Base-by-base conservation (phyloP, 2,329 filamentous ascomycete genomes). In the Aspergillus oerlinghausenensis region DNA sequence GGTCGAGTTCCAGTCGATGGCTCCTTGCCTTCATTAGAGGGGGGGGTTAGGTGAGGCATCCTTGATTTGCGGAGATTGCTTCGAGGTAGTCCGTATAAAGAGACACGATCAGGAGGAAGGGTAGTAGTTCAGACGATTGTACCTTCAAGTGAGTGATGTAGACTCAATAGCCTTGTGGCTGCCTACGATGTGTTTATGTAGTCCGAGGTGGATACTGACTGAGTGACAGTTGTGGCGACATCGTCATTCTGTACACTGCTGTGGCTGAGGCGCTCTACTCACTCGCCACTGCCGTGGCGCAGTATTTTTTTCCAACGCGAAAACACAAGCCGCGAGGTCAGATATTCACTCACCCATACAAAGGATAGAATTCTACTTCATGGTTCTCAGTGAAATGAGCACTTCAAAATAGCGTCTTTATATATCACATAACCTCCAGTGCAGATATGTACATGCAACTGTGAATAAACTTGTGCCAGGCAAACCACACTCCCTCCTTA, bases 31-130 rank as follows among this genome's bases (percentile, higher is more conserved):
- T 57, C 50, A 29, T 55, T 57, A 26, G 55, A 57, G 42, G 50
- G 45, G 9, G 43, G 42, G 9, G 54, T 52, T 26, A 53, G 51
- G n/a, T 63, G 58, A 42, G 60, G 54, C 57, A 63, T 64, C 38
- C 40, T 28, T 3, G n/a, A 14, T 32, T 8, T 35, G 49, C 23
- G 26, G 49, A 25, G 49, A 40, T 29, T 54, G 14, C 9, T 52
- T 21, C 3, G 10, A 3, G 21, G 40, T 26, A 26, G 25, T 26
- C 25, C 25, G 25, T 19, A 45, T 45, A 11, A 3, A 3, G 10
- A 23, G 32, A 7, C 32, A 38, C 32, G 23, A 17, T 6, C 4
- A 25, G 23, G 11, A 23, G 4, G 23, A 23, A 45, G n/a, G 40
- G 10, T 11, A 47, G 43, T 47, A 14, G 4, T 25, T 26, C 7